Base-by-base conservation (phyloP, 768 basidiomycete genomes). In the Boletus tomentosulus region DNA sequence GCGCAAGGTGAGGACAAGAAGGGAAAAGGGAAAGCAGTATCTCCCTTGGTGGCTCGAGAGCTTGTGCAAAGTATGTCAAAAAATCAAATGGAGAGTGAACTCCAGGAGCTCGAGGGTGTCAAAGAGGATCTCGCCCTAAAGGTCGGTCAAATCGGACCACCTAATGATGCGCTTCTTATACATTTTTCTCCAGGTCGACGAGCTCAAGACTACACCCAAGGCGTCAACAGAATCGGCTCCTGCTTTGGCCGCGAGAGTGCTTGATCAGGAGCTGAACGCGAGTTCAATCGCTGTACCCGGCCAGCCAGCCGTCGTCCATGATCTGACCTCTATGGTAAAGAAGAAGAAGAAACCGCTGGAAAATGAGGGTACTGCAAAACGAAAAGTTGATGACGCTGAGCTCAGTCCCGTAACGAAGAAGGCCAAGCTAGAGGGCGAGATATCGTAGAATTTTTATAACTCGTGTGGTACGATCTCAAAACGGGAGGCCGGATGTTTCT, bases 81-180 rank as follows among this genome's bases (percentile, higher is more conserved):
- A 45, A 67, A 76, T n/a, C 89, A 92, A 63, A 83, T 86, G 60
- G 86, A 89, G 62, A 74, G 71, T 16, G 92, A 97, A 68, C 77
- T 88, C 13, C 89, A 89, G 64, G 95, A 97, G 48, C 71, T 94
- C 41, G 73, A 78, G 53, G 87, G 78, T 25, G 70, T 97, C 37
- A 84, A 81, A 63, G 85, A 85, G 60, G 95, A 98, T 67, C 73
- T 98, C 25, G 86, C 87, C 2, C 70, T 89, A 46, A 98, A 97
- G 85, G 92, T 85, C 37, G 31, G 69, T 28, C 39, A 1, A 38
- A 19, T 19, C 6, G 44, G 33, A 4, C 5, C 19, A 10, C 16
- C 44, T n/a, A 24, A 42, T 24, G 55, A 27, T 44, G 34, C 28
- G 30, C 22, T 45, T 3, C 8, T 46, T n/a, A 59, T 30, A 13